Conservation (phyloP, 495 filamentous ascomycete genomes). For the Hyaloscypha bicolor region DNA sequence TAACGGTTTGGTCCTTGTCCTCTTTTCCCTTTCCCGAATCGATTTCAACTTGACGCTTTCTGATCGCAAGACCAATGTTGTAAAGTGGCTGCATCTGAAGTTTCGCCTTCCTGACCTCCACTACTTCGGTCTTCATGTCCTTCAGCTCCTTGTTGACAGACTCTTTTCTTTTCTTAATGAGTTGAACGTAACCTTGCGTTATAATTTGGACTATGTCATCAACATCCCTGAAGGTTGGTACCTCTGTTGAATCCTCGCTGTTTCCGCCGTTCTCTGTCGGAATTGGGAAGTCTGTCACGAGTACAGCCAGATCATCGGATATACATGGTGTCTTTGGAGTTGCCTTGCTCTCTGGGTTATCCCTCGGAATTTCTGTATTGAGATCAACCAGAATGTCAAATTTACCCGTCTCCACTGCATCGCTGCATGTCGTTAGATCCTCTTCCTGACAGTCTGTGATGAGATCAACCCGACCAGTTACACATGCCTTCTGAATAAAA, state of each 20-base stretch:
- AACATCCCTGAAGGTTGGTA: not conserved
- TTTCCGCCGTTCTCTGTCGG: not conserved
- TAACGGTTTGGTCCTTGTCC: not conserved
- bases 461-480: not conserved
- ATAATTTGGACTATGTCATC: not conserved
- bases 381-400: not conserved
- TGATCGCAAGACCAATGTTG: not conserved
- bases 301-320: not conserved
- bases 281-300: not conserved
- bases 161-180: not conserved
- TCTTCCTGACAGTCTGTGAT: not conserved
- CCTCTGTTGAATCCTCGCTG: not conserved
- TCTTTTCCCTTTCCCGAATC: not conserved
- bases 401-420: not conserved
- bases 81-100: not conserved
- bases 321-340: not conserved
- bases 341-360: not conserved
- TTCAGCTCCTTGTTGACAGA: not conserved
- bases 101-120: not conserved
- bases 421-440: not conserved
- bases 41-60: not conserved
- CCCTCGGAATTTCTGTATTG: not conserved
- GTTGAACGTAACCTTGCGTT: not conserved
- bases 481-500: not conserved
- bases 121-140: not conserved